Base-by-base conservation (phyloP, 805 yeast genomes). In the Wilhelminamyces savonicus region DNA sequence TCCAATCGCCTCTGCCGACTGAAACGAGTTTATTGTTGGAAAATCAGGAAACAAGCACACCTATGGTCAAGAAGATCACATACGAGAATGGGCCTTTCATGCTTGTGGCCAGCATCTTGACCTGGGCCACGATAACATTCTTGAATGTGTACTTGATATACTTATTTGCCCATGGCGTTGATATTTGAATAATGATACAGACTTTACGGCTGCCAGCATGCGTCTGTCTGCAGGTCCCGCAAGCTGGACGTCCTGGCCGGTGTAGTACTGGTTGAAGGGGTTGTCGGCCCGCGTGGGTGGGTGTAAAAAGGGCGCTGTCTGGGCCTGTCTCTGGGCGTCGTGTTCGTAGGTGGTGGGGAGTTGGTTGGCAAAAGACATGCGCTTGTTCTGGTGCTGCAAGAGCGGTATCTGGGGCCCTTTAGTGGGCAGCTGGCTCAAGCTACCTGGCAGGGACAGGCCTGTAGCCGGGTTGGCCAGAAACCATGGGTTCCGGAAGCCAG, bases 301-400 rank as follows among this genome's bases (percentile, higher is more conserved):
- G 25, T 56, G 56, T n/a, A 60, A 47, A 32, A 42, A 56, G 5
- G 59, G 56, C 5, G 54, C 50, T 3, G 39, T 41, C 16, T 40
- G 41, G 17, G 34, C 31, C 21, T 43, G 54, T 15, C 35, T 33
- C 36, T 43, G 52, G 21, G 44, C 45, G 11, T 57, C 64, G 34
- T 61, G 46, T 42, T 71, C 78, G 44, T 71, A 71, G 2, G 76
- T 71, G 2, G 71, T 63, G 16, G 75, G 73, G 10, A 71, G 47
- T 35, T 68, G 74, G 39, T 58, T 62, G 9, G 69, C 56, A 34
- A 59, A 62, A n/a, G 64, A 59, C 24, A 51, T 43, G 14, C 62
- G 34, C 34, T 52, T 56, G 23, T 30, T 42, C 17, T 46, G 52
- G 18, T 29, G 20, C 26, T 48, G 56, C 23, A 53, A 43, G 7